These are phyloP conservation scores for Tylopilus cervinicoccineus DNA, from an alignment of 768 basidiomycete genomes.

Conservation along the genomic window DNA sequence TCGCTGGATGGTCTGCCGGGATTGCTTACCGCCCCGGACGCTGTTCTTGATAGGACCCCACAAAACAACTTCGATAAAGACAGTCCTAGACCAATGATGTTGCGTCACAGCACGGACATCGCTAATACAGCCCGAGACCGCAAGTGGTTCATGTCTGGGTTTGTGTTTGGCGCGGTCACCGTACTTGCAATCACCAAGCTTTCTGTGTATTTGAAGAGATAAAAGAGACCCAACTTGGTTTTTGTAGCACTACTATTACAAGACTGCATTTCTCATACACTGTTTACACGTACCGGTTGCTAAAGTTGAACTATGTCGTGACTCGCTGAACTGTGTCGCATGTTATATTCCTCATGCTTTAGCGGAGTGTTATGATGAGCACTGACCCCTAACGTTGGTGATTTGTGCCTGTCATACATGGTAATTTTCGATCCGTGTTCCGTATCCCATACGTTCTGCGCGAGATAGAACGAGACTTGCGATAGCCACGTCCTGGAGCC, in stretches of 20 bases:
- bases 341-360: too few species aligned
- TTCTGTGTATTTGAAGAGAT: not conserved
- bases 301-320: too few species aligned
- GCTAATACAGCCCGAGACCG: not conserved
- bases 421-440: constrained; percentile 46
- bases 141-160: constrained; percentile 18
- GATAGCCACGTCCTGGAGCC: constrained; percentile 85
- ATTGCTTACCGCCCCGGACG: constrained; percentile 29
- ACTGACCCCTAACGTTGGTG: not conserved
- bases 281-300: too few species aligned
- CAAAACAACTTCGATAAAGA: constrained; percentile 18
- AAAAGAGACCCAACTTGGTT: not conserved
- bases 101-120: not conserved
- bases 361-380: too few species aligned
- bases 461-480: constrained; percentile 61
- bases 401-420: constrained; percentile 27
- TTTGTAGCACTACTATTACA: not conserved
- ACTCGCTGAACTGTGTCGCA: too few species aligned
- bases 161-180: constrained; percentile 14
- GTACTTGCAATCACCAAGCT: constrained; percentile 6
- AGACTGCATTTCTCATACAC: not conserved
- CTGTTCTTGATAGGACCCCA: constrained; percentile 5
- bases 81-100: constrained; percentile 11
- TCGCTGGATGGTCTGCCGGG: constrained; percentile 62
- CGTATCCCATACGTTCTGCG: constrained; percentile 52